A percentile compares a stretch with the other conserved stretches of the same genome.
phyloP scores from a whole-genome alignment of 2,329 filamentous ascomycete species.

The Stachybotrys chartarum region DNA sequence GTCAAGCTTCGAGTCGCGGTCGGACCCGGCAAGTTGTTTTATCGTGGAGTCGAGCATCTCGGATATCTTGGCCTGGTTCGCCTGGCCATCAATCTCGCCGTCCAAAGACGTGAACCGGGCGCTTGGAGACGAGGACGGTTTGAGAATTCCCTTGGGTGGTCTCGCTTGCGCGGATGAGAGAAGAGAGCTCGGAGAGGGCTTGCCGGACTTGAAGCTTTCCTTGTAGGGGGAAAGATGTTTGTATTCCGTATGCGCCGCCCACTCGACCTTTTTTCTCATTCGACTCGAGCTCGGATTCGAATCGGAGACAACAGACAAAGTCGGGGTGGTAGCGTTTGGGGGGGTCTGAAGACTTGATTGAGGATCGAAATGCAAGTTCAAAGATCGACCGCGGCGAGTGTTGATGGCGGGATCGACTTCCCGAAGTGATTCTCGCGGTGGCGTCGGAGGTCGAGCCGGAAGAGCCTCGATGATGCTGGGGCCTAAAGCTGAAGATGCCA shows the following conservation, averaged over 20 bases:
- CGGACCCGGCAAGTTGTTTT: constrained; percentile 69
- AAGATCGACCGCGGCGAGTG: constrained; percentile 24
- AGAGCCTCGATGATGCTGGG: constrained; percentile 41
- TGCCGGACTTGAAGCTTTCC: constrained; percentile 27
- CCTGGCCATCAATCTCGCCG: constrained; percentile 31
- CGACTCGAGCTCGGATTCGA: constrained; percentile 36
- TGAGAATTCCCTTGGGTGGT: constrained; percentile 67
- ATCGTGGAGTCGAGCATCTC: constrained; percentile 81
- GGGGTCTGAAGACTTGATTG: constrained; percentile 40
- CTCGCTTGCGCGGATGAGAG: constrained; percentile 31
- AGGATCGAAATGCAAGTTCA: constrained; percentile 29
- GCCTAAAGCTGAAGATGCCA: constrained; percentile 33
- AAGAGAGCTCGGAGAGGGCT: constrained; percentile 32
- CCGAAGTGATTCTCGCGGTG: constrained; percentile 48
- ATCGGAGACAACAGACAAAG: constrained; percentile 30
- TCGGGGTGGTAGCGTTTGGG: constrained; percentile 39
- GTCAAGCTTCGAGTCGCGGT: constrained; percentile 68
- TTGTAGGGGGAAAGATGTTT: constrained; percentile 42
- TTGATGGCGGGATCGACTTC: constrained; percentile 28
- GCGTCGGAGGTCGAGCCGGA: constrained; percentile 57
- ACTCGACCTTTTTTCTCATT: constrained; percentile 47
- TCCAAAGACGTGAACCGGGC: constrained; percentile 32
- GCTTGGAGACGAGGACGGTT: constrained; percentile 50
- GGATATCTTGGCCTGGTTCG: constrained; percentile 49
- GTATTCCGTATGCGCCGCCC: constrained; percentile 50